A percentile compares a stretch with the other conserved stretches of the same genome.
phyloP scores from a whole-genome alignment of 164 flowering plant genomes.

The Aristolochia contorta region DNA sequence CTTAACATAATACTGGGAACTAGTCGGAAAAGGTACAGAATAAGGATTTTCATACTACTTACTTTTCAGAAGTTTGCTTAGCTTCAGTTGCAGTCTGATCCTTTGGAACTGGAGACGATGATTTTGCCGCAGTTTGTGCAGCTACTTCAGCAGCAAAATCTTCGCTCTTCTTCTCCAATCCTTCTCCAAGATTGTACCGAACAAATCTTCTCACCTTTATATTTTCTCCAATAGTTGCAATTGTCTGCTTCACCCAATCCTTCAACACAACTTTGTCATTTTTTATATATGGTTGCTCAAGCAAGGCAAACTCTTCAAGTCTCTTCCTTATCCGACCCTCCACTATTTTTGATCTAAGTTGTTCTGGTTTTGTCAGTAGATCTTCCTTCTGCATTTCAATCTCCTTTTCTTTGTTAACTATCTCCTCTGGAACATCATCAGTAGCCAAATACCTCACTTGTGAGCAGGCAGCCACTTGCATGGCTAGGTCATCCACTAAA shows the following conservation, averaged over 20 bases:
- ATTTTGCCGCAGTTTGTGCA: slow-evolving; percentile 85
- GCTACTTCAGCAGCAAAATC: slow-evolving; percentile 99
- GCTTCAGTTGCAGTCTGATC: slow-evolving; percentile 44
- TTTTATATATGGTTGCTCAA: slow-evolving; percentile 91
- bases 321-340: slow-evolving; percentile 81
- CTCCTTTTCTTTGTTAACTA: slow-evolving; percentile 72
- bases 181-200: slow-evolving; percentile 88
- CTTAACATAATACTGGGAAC: background rate
- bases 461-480: slow-evolving; percentile 99
- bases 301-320: slow-evolving; percentile 80
- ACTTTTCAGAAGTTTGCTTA: slow-evolving; percentile 55
- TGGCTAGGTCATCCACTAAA: slow-evolving; percentile 95
- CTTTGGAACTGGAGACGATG: slow-evolving; percentile 25
- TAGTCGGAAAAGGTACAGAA: too few relatives aligned
- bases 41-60: slow-evolving; percentile 16
- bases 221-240: slow-evolving; percentile 94
- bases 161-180: slow-evolving; percentile 87
- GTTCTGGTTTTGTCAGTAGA: slow-evolving; percentile 82
- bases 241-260: slow-evolving; percentile 87
- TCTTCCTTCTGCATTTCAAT: slow-evolving; percentile 96
- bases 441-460: slow-evolving; percentile 71
- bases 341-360: slow-evolving; percentile 72
- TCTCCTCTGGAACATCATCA: slow-evolving; percentile 73
- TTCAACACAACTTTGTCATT: slow-evolving; percentile 76
- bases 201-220: slow-evolving; percentile 88